phyloP scores from a whole-genome alignment of 1,284 basidiomycete species.

The Sphaerobolus stellatus region DNA sequence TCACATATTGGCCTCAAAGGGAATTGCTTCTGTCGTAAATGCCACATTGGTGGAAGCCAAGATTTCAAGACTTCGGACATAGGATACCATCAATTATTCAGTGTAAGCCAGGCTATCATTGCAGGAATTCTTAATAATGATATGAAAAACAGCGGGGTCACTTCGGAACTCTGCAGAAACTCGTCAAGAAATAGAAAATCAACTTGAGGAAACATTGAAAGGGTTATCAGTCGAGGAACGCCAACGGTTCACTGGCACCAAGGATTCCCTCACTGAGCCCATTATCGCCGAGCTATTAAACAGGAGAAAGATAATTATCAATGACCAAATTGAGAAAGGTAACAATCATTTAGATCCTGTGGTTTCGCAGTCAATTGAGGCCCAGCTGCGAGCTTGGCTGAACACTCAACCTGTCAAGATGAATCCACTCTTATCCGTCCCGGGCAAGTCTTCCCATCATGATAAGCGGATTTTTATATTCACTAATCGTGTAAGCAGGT shows the following conservation, averaged over 20 bases:
- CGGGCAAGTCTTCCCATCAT: too few relatives aligned
- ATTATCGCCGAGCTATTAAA: too few relatives aligned
- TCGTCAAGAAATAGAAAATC: too few relatives aligned
- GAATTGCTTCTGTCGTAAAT: slow-evolving; percentile 14
- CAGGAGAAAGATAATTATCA: not conserved
- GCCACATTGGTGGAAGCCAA: slow-evolving; percentile 11
- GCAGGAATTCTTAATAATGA: too few relatives aligned
- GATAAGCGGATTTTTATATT: too few relatives aligned
- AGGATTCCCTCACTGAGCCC: not conserved
- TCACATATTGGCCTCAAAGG: slow-evolving; percentile 1
- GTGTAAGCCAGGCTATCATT: too few relatives aligned
- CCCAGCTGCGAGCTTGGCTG: not conserved
- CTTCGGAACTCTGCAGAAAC: too few relatives aligned
- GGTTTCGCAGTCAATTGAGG: not conserved
- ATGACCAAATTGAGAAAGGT: not conserved
- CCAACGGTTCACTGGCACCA: not conserved
- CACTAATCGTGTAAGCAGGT: slow-evolving; percentile 26
- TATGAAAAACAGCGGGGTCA: too few relatives aligned
- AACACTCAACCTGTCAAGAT: not conserved
- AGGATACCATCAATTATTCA: slow-evolving; percentile 13
- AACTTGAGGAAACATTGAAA: too few relatives aligned
- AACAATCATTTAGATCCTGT: too few relatives aligned
- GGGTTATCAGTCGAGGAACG: too few relatives aligned
- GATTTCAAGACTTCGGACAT: slow-evolving; percentile 4
- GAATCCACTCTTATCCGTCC: not conserved